phyloP scores from a whole-genome alignment of 345 rosid species.

The Triadica sebifera region DNA sequence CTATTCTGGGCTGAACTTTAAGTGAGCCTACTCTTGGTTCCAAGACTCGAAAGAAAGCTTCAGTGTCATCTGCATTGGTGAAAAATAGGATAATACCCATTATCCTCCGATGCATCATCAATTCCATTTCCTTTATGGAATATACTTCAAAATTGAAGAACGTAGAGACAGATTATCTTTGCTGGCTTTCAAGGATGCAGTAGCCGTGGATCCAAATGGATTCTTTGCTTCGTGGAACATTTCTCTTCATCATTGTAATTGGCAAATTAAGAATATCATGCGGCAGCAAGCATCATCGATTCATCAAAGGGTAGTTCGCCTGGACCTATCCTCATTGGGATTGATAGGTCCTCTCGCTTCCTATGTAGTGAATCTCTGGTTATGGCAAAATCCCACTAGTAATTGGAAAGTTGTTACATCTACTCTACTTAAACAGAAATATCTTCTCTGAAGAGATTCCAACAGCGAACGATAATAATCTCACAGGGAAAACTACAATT shows the following conservation, averaged over 20 bases:
- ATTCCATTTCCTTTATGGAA: too few relatives aligned
- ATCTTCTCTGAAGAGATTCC: not conserved
- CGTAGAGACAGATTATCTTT: not conserved
- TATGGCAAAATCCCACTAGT: not conserved
- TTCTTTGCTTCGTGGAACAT: not conserved
- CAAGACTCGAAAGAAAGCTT: too few relatives aligned
- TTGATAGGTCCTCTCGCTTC: not conserved
- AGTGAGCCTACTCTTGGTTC: too few relatives aligned
- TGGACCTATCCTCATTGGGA: not conserved
- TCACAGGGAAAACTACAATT: not conserved
- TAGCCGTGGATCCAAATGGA: conserved; percentile 2
- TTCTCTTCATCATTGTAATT: not conserved
- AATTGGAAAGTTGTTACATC: not conserved
- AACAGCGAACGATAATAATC: not conserved
- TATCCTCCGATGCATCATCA: too few relatives aligned
- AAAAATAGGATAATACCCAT: too few relatives aligned
- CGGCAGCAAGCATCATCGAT: not conserved
- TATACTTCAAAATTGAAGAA: not conserved
- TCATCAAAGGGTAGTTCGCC: not conserved
- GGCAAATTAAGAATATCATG: conserved; percentile 1
- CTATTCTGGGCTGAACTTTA: too few relatives aligned
- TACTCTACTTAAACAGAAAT: not conserved
- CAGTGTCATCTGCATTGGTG: too few relatives aligned
- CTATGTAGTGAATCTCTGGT: not conserved
- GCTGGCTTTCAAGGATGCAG: conserved; percentile 4